These are phyloP conservation scores for Exophiala lecanii-corni DNA, from an alignment of 2,329 filamentous ascomycete genomes.

Conservation along the genomic window DNA sequence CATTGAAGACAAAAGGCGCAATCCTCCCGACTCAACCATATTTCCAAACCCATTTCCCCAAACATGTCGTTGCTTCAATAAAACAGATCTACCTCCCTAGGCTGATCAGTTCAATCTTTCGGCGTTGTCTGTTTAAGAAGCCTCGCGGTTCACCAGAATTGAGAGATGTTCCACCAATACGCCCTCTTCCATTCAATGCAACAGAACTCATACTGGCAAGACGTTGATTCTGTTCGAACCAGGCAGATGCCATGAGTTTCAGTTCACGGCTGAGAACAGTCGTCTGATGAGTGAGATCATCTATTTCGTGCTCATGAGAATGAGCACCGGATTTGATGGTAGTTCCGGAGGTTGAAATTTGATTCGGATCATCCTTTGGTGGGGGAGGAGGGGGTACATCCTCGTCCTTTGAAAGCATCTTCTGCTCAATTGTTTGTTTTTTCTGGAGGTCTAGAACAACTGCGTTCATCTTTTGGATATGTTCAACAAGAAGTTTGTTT, in stretches of 20 bases:
- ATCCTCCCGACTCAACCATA: too few relatives aligned
- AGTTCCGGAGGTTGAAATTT: not conserved
- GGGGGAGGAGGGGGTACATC: constrained; percentile 10
- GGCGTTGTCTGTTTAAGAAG: constrained; percentile 44
- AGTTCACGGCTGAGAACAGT: constrained; percentile 35
- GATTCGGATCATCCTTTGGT: constrained; percentile 12
- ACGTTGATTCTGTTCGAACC: constrained; percentile 44
- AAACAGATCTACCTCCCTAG: constrained; percentile 18
- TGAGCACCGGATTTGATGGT: constrained; percentile 9
- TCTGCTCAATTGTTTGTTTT: constrained; percentile 7
- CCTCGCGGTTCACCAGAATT: constrained; percentile 38
- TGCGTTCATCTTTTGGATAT: constrained; percentile 22
- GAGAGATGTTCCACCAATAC: constrained; percentile 30
- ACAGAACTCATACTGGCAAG: constrained; percentile 40
- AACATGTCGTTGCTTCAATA: too few relatives aligned
- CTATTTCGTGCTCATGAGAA: constrained; percentile 11
- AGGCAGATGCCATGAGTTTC: constrained; percentile 42
- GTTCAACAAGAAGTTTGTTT: constrained; percentile 19
- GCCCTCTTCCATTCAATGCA: constrained; percentile 35
- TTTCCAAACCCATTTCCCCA: too few relatives aligned
- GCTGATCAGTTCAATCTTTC: constrained; percentile 33
- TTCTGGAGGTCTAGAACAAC: constrained; percentile 21
- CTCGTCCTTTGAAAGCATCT: constrained; percentile 7
- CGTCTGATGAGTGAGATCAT: constrained; percentile 19
- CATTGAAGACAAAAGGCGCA: too few relatives aligned